Evolutionary conservation across 1,284 basidiomycete species (phyloP), one percentile per base, ranked within the genome.

Genomic region (Amylostereum areolatum): DNA sequence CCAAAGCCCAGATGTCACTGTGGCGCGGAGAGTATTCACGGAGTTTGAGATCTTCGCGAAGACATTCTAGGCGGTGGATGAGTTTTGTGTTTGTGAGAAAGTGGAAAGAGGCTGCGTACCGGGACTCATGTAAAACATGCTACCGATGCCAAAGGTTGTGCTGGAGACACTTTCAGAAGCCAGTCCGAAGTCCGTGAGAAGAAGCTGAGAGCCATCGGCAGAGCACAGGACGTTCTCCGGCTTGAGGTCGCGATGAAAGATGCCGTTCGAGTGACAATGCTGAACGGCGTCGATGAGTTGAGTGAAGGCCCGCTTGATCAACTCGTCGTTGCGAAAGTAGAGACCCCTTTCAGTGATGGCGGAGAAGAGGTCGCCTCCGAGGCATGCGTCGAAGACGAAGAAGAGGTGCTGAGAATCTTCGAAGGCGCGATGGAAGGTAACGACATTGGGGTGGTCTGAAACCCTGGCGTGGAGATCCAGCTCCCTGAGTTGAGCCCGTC

Each of bases 1-100:
- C 67, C 10, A 97, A 74, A 3, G 94, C 85, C 96, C 96, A 98
- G 52, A 97, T 78, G 62, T 98, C 95, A 63, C 84, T 88, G 52
- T 80, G 74, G 25, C 73, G 72, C 24, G 91, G 86, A 43, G 80
- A 86, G 70, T 92, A 96, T 5, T 61, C 47, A 3, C 47, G 35
- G 37, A 43, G 52, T 28, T 52, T 51, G 18, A 48, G 48, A 31
- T 64, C 56, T 31, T 50, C 47, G 10, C 61, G 62, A 41, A 63
- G 35, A 34, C 61, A 63, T 52, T 69, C 66, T 68, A 9, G 25
- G 1, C 3, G 9, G 28, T 33, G 7, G 31, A 35, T 40, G 30
- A 18, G 28, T 45, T 24, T 9, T 10, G 11, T 32, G 32, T 9
- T 25, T n/a, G 8, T 43, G 8, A 3, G 11, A 29, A 36, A 12